Evolutionary conservation across 169 alveolate genomes (phyloP).

Genomic region (Plasmodium billcollinsi): DNA sequence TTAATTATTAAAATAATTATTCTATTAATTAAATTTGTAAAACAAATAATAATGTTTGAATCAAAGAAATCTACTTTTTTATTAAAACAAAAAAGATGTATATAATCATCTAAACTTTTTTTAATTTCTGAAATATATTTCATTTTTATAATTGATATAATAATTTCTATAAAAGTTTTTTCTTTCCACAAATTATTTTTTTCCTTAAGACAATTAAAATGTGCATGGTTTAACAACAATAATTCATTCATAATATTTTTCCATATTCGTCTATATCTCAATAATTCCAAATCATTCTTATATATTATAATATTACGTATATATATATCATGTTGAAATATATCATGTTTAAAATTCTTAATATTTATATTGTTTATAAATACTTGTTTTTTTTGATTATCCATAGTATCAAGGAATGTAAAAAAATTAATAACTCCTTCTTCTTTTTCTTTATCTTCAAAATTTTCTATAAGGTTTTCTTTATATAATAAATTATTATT

Average conservation of each 20-base stretch:
- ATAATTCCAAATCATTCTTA: constrained; percentile 7
- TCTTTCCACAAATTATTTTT: background rate
- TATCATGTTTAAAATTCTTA: background rate
- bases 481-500: background rate
- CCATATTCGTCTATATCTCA: constrained; percentile 33
- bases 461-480: background rate
- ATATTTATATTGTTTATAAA: constrained; percentile 11
- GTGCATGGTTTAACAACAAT: too few species aligned
- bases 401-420: constrained; percentile 16
- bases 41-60: constrained; percentile 66
- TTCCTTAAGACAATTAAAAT: constrained; percentile 1
- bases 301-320: constrained; percentile 13
- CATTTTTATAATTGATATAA: constrained; percentile 33
- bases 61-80: constrained; percentile 64
- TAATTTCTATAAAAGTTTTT: background rate
- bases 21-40: constrained; percentile 61
- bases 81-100: constrained; percentile 19
- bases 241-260: constrained; percentile 11
- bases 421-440: constrained; percentile 41
- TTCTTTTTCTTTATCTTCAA: background rate
- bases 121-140: constrained; percentile 22
- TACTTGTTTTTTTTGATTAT: constrained; percentile 31
- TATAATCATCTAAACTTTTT: constrained; percentile 48
- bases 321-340: background rate
- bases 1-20: constrained; percentile 64